These are phyloP conservation scores for Phytophthora boehmeriae DNA, from an alignment of 352 stramenopile species.

Conservation along the genomic window DNA sequence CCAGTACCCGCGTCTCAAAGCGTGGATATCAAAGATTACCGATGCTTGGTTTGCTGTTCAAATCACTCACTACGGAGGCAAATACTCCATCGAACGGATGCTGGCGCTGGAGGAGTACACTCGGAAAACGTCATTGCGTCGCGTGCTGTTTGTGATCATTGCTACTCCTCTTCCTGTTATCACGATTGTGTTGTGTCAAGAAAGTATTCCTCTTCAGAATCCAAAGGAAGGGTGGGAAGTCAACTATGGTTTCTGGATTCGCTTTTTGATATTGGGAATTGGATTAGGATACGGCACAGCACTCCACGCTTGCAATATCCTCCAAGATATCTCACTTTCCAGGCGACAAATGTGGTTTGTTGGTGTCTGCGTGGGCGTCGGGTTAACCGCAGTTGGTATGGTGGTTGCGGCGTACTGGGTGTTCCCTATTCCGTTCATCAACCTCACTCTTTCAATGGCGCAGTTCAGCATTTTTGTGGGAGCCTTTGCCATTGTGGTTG, in stretches of 20 bases:
- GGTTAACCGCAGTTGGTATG: not conserved
- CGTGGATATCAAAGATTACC: not conserved
- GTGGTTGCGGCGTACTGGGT: not conserved
- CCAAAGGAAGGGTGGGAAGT: conserved; percentile 17
- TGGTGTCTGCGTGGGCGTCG: not conserved
- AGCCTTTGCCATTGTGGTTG: not conserved
- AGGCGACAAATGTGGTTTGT: not conserved
- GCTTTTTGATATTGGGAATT: not conserved
- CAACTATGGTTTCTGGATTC: conserved; percentile 35
- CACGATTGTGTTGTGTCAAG: conserved; percentile 27
- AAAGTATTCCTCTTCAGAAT: conserved; percentile 33
- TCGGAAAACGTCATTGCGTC: conserved; percentile 15
- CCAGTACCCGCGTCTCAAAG: not conserved
- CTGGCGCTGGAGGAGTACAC: conserved; percentile 38
- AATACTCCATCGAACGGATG: conserved; percentile 43
- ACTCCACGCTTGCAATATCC: not conserved
- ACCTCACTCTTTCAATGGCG: not conserved
- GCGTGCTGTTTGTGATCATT: conserved; percentile 23
- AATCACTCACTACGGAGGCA: conserved; percentile 6
- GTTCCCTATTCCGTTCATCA: conserved; percentile 6
- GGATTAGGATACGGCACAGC: not conserved
- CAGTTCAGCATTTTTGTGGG: not conserved
- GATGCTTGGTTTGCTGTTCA: not conserved
- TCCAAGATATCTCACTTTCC: conserved; percentile 4
- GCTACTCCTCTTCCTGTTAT: conserved; percentile 24